Base-by-base conservation (phyloP, 208 protist genomes). In the Leishmania tarentolae region DNA sequence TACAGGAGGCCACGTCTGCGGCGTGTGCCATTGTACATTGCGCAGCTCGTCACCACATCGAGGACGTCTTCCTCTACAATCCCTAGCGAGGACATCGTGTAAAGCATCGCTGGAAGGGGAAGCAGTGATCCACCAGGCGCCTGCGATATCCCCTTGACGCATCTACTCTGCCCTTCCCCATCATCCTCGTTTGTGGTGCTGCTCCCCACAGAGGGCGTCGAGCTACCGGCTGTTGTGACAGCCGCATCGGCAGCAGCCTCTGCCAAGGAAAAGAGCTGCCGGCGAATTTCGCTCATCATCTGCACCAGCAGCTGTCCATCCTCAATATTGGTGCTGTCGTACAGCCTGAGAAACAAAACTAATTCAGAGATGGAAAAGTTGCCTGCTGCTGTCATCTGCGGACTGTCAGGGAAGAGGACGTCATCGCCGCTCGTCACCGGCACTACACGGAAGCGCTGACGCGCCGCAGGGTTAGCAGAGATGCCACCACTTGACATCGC, bases 231-330 rank as follows among this genome's bases (percentile, higher is more conserved):
- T 24, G 31, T 6, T 2, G 17, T 7, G 56, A 5, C 56, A 31
- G 56, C 56, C 21, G 59, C 66, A n/a, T 53, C 56, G 28, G 56
- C 56, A 9, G 59, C 66, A n/a, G 63, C 66, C 15, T 52, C 47
- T 28, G 81, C 70, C 59, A 83, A 85, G 4, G 52, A 73, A 28
- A 89, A 78, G 1, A 94, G 63, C 46, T 92, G 81, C 8, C 85
- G 84, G 37, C 91, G 79, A 59, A 97, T 68, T 68, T 95, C 86
- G 5, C 46, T 79, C 63, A 95, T 76, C 4, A 97, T 28, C 52
- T 91, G 91, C 52, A 82, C 79, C 52, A 97, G 79, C 75, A 97
- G 72, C 52, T 47, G 65, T 21, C 93, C 93, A 82, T 97, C 92
- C 46, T 95, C 91, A 17, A 79, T 85, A 21, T 90, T 78, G 13